Percentiles rank a stretch among this genome's conserved stretches.
These are phyloP conservation scores for Diaporthe velutina DNA, from an alignment of 2,329 filamentous ascomycete species.

Conservation along the genomic window DNA sequence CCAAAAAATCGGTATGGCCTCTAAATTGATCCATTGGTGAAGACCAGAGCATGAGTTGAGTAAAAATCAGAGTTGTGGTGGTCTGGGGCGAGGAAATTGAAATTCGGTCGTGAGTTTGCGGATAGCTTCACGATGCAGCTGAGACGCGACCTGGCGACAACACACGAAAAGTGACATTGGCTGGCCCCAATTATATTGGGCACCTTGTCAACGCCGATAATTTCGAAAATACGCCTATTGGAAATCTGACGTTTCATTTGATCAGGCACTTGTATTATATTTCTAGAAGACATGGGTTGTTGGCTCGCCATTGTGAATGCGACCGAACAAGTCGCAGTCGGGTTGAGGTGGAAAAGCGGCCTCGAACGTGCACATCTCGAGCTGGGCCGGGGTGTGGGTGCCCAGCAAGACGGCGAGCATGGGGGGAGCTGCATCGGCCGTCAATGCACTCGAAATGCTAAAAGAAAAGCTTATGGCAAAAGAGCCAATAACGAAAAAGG, in stretches of 20 bases:
- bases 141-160: slow-evolving; percentile 30
- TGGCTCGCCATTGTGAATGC: slow-evolving; percentile 37
- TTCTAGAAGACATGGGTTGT: slow-evolving; percentile 37
- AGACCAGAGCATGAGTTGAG: slow-evolving; percentile 10
- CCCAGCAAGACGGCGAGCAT: neutral
- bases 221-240: neutral
- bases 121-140: slow-evolving; percentile 40
- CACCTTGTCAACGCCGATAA: too few species aligned
- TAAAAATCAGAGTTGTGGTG: slow-evolving; percentile 29
- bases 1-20: slow-evolving; percentile 31
- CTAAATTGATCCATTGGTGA: slow-evolving; percentile 34
- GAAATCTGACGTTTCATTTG: neutral
- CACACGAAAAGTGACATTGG: slow-evolving; percentile 35
- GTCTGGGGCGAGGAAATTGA: slow-evolving; percentile 27
- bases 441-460: slow-evolving; percentile 19
- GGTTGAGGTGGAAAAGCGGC: slow-evolving; percentile 4
- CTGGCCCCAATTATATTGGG: slow-evolving; percentile 35
- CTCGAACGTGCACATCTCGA: slow-evolving; percentile 30
- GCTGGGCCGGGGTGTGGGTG: neutral
- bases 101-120: slow-evolving; percentile 32
- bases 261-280: slow-evolving; percentile 22
- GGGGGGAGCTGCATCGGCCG: slow-evolving; percentile 20
- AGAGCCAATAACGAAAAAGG: slow-evolving; percentile 34
- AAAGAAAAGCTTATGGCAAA: neutral
- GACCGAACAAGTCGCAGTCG: slow-evolving; percentile 29